phyloP scores from a whole-genome alignment of 2,329 filamentous ascomycete genomes.

The Myriosclerotinia duriaeana region DNA sequence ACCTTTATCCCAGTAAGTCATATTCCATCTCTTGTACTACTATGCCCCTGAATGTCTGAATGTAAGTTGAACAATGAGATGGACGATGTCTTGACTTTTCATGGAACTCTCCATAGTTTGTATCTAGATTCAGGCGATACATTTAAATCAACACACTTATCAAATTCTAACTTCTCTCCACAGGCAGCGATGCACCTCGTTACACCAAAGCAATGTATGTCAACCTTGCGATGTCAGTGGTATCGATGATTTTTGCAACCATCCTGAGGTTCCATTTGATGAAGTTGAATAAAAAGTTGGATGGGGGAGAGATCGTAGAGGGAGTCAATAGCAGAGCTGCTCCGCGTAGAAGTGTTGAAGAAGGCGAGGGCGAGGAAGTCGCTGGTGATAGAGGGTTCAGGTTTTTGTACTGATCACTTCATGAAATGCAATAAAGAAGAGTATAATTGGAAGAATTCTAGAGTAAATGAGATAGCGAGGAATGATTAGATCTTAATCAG shows the following conservation, averaged over 20 bases:
- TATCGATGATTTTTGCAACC: conserved; percentile 64
- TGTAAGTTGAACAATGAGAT: too few species aligned
- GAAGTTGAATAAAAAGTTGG: conserved; percentile 67
- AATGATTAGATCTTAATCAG: not conserved
- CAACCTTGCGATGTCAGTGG: conserved; percentile 62
- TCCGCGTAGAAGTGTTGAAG: not conserved
- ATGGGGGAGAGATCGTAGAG: conserved; percentile 54
- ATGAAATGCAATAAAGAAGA: not conserved
- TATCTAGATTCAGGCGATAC: too few species aligned
- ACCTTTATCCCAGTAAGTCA: conserved; percentile 44
- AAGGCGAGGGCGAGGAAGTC: conserved; percentile 16
- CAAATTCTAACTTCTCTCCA: not conserved
- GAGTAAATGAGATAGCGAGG: not conserved
- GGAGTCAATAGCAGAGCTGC: conserved; percentile 37
- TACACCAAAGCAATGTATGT: conserved; percentile 58
- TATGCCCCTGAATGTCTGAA: not conserved
- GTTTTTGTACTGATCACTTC: not conserved
- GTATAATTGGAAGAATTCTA: not conserved
- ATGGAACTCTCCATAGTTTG: too few species aligned
- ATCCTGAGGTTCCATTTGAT: conserved; percentile 62
- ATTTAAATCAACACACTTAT: not conserved
- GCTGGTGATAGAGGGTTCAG: conserved; percentile 21
- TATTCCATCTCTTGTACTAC: not conserved
- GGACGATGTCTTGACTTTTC: too few species aligned
- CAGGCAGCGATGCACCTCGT: conserved; percentile 14